phyloP scores from a whole-genome alignment of 1,284 basidiomycete species.

The Papiliotrema flavescens region DNA sequence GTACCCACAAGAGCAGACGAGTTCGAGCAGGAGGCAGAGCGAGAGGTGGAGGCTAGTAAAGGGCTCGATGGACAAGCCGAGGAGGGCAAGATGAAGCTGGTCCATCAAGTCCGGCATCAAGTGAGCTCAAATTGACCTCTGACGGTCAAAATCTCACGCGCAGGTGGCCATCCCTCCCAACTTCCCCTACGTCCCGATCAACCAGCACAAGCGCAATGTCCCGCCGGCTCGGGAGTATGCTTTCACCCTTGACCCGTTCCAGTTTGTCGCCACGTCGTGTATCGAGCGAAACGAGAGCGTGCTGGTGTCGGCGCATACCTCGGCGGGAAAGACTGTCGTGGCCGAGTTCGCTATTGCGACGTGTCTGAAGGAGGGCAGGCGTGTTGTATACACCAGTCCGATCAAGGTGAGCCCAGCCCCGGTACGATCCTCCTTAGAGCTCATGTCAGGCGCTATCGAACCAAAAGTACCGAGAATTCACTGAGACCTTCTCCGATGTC shows the following conservation, averaged over 20 bases:
- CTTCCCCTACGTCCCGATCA: slow-evolving; percentile 87
- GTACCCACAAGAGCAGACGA: slow-evolving; percentile 76
- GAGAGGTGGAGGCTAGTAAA: slow-evolving; percentile 79
- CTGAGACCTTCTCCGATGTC: slow-evolving; percentile 94
- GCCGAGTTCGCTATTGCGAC: slow-evolving; percentile 99
- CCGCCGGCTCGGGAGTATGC: slow-evolving; percentile 92
- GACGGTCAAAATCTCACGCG: neutral
- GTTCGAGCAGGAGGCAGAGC: slow-evolving; percentile 81
- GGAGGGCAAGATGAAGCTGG: slow-evolving; percentile 50
- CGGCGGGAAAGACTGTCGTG: slow-evolving; percentile 97
- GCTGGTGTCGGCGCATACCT: slow-evolving; percentile 97
- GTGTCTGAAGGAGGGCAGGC: slow-evolving; percentile 77
- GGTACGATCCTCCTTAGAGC: neutral
- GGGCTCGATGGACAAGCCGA: slow-evolving; percentile 67
- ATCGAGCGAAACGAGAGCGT: slow-evolving; percentile 98
- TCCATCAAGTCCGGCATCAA: slow-evolving; percentile 47
- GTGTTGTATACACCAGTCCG: slow-evolving; percentile 98
- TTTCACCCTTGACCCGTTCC: slow-evolving; percentile 97
- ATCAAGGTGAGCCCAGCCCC: slow-evolving; percentile 74
- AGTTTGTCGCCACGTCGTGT: slow-evolving; percentile 87
- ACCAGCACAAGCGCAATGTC: slow-evolving; percentile 82
- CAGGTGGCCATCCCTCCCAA: slow-evolving; percentile 93
- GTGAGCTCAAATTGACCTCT: slow-evolving; percentile 10
- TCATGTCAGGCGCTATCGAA: slow-evolving; percentile 80
- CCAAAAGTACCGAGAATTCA: slow-evolving; percentile 98